Percentiles rank a stretch among this genome's conserved stretches.
These are phyloP conservation scores for Claviceps paspali DNA, from an alignment of 2,329 filamentous ascomycete species.

Conservation along the genomic window DNA sequence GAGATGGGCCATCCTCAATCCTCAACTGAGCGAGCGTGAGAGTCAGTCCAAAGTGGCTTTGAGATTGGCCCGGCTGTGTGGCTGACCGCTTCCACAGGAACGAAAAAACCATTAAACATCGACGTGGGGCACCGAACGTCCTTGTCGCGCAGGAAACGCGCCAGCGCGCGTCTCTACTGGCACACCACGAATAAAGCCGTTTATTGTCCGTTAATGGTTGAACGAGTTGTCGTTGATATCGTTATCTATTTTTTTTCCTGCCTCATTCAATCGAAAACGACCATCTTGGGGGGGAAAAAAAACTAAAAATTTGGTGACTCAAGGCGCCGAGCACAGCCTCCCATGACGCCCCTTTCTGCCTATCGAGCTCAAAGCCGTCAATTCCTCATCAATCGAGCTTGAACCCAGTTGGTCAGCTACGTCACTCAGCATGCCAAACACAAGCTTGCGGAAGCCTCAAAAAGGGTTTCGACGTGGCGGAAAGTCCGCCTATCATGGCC, in stretches of 20 bases:
- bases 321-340: conserved; percentile 2
- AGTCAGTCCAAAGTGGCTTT: background rate
- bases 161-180: conserved; percentile 18
- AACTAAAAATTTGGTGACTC: background rate
- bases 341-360: conserved; percentile 9
- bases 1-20: background rate
- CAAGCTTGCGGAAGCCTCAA: conserved; percentile 41
- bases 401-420: background rate
- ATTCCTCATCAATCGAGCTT: conserved; percentile 9
- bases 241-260: background rate
- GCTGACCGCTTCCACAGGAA: conserved; percentile 5
- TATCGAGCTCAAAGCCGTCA: conserved; percentile 7
- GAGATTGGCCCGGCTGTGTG: conserved; percentile 4
- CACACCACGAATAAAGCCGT: background rate
- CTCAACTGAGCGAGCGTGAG: background rate
- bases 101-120: conserved; percentile 19
- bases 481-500: conserved; percentile 56
- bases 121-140: conserved; percentile 9
- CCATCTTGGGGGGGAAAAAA: background rate
- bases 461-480: conserved; percentile 55
- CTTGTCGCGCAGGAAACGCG: conserved; percentile 16
- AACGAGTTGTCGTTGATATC: too few relatives aligned
- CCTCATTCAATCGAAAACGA: background rate
- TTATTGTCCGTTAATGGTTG: too few relatives aligned
- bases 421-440: conserved; percentile 38